Conservation (phyloP, 129 eudicot genomes). For the Smallanthus sonchifolius region DNA sequence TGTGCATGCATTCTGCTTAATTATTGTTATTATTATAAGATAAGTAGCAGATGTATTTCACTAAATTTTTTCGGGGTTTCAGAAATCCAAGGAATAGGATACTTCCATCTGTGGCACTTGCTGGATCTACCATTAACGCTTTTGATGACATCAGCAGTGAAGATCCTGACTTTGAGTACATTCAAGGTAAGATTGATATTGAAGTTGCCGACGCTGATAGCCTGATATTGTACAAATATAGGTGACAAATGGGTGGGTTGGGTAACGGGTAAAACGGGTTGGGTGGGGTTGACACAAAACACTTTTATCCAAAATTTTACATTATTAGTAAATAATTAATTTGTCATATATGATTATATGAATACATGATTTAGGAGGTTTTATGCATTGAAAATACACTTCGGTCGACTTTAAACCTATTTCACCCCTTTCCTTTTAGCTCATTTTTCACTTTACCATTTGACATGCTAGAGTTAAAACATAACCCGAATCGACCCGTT, state of each 20-base stretch:
- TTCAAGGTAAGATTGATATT: constrained; percentile 65
- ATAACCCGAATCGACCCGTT: background rate
- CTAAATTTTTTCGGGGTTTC: constrained; percentile 9
- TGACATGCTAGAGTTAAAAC: background rate
- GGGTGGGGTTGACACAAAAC: background rate
- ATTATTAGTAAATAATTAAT: background rate
- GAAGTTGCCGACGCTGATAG: constrained; percentile 7
- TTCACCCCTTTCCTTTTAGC: background rate
- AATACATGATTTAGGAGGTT: background rate
- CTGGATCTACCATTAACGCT: constrained; percentile 67
- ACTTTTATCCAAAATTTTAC: background rate
- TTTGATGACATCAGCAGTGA: constrained; percentile 64
- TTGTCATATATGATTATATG: background rate
- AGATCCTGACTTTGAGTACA: constrained; percentile 78
- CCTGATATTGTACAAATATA: background rate
- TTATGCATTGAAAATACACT: background rate
- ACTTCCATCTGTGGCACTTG: constrained; percentile 56
- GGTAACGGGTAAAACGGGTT: background rate
- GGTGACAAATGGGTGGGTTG: background rate
- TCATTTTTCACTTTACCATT: background rate
- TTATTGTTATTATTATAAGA: background rate
- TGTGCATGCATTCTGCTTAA: background rate
- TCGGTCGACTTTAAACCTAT: background rate
- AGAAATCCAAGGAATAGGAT: constrained; percentile 69
- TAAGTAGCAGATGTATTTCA: background rate